Conservation (phyloP, 192 early-diverging fungal genomes). For the Coemansia sp. region DNA sequence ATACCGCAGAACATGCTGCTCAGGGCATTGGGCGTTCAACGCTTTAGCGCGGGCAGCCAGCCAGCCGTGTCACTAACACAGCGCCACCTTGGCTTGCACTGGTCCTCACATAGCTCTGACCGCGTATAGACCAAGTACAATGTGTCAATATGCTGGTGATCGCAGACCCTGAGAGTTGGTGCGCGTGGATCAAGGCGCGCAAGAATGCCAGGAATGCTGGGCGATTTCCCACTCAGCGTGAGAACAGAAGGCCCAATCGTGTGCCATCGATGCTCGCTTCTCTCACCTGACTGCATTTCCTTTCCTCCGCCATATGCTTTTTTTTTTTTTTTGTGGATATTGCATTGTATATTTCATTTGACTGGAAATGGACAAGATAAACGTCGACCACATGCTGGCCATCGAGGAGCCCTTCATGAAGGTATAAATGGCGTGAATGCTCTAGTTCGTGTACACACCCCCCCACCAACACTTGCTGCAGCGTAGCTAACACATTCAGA, state of each 20-base stretch:
- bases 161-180: too few relatives aligned
- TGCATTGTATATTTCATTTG: constrained; percentile 1
- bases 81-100: background rate
- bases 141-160: too few relatives aligned
- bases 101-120: background rate
- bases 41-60: background rate
- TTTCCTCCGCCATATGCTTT: background rate
- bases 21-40: background rate
- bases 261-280: too few relatives aligned
- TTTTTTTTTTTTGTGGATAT: constrained; percentile 1
- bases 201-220: too few relatives aligned
- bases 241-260: too few relatives aligned
- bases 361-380: constrained; percentile 70
- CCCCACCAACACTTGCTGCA: background rate
- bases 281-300: constrained; percentile 7
- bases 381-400: constrained; percentile 78
- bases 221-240: too few relatives aligned
- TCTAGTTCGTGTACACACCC: background rate
- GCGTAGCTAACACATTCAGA: background rate
- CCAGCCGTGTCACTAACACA: background rate
- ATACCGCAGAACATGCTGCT: background rate
- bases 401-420: constrained; percentile 96
- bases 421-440: constrained; percentile 55
- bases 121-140: too few relatives aligned
- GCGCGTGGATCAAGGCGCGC: too few relatives aligned